A percentile compares a stretch with the other conserved stretches of the same genome.
Conservation (phyloP, 805 yeast species). For the Starmera pachycereana region DNA sequence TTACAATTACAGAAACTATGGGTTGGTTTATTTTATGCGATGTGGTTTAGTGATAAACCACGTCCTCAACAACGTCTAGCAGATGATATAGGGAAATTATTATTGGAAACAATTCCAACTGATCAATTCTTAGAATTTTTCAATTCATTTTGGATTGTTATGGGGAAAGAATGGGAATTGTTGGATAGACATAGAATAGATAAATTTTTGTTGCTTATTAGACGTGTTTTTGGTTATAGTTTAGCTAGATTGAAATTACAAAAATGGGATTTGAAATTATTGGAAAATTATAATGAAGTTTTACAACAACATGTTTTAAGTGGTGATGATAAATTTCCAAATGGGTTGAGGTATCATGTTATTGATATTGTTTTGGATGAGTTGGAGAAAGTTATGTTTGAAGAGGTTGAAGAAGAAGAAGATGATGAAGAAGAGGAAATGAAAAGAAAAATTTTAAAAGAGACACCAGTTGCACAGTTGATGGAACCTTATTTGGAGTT, state of each 20-base stretch:
- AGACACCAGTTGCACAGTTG: constrained; percentile 43
- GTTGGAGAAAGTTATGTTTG: constrained; percentile 54
- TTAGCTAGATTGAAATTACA: constrained; percentile 43
- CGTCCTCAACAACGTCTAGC: constrained; percentile 85
- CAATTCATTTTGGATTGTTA: constrained; percentile 72
- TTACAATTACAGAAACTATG: constrained; percentile 64
- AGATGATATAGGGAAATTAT: constrained; percentile 51
- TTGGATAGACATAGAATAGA: constrained; percentile 82
- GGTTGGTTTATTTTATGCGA: constrained; percentile 90
- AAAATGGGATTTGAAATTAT: constrained; percentile 42
- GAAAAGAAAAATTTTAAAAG: constrained; percentile 21
- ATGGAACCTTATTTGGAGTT: constrained; percentile 53
- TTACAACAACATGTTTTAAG: constrained; percentile 38
- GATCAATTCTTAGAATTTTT: constrained; percentile 41
- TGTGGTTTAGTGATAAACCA: constrained; percentile 97
- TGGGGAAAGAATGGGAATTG: constrained; percentile 71
- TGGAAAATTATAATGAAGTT: constrained; percentile 35
- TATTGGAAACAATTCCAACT: constrained; percentile 31
- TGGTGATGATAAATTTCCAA: constrained; percentile 50
- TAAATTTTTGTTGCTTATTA: constrained; percentile 71
- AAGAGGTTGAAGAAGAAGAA: constrained; percentile 30
- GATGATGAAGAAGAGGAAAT: constrained; percentile 24
- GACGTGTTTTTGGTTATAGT: constrained; percentile 63
- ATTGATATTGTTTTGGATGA: constrained; percentile 82
- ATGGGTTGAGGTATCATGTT: constrained; percentile 75